These are phyloP conservation scores for Polymyxa betae DNA, from an alignment of 208 protist genomes.

Conservation along the genomic window DNA sequence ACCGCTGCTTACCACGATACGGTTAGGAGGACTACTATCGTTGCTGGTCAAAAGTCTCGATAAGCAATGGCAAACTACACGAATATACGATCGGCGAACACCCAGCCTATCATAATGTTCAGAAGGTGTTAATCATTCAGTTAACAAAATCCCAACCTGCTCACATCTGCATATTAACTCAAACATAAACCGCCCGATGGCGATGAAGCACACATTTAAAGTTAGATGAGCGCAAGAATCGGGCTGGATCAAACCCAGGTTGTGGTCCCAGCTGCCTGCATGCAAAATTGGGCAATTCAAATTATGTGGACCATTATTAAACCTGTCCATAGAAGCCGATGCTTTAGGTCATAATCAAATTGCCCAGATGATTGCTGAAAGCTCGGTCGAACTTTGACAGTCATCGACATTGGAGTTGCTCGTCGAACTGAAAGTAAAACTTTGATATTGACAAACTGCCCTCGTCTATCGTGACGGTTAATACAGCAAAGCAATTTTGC, in stretches of 20 bases:
- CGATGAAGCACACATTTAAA: background rate
- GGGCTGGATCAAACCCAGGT: background rate
- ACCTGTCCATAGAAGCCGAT: background rate
- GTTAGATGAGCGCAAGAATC: background rate
- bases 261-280: background rate
- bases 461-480: too few species aligned
- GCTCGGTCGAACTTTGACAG: background rate
- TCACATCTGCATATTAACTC: background rate
- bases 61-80: background rate
- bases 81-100: background rate
- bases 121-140: background rate
- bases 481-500: too few species aligned
- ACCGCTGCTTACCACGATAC: too few species aligned
- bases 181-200: background rate
- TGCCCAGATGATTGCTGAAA: background rate
- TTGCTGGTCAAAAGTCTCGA: background rate
- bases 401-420: too few species aligned
- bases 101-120: background rate
- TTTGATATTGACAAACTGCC: too few species aligned
- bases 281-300: background rate
- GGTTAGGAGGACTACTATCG: too few species aligned
- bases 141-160: background rate
- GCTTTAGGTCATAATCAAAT: background rate
- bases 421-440: too few species aligned
- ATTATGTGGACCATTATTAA: background rate